Evolutionary conservation across 163 green algal species (phyloP).

Genomic region (Chlamydomonas reinhardtii): DNA sequence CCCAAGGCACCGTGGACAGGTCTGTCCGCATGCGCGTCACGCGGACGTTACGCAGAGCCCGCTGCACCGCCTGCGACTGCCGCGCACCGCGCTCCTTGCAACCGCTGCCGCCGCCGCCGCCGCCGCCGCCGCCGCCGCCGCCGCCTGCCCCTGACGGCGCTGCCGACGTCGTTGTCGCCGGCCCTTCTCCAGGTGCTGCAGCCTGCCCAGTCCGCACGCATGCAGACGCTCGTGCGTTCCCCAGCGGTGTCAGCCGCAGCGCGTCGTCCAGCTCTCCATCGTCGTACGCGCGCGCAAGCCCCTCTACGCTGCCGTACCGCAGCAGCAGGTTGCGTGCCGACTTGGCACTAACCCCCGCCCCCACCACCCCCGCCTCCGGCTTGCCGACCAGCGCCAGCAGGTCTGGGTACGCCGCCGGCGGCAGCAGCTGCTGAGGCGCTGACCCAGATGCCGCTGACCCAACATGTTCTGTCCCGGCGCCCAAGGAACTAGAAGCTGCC

Average conservation of each 20-base stretch:
- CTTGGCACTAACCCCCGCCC: constrained; percentile 8
- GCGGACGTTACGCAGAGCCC: constrained; percentile 1
- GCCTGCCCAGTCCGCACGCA: no score
- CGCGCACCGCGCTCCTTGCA: background rate
- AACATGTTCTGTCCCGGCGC: no score
- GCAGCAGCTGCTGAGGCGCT: background rate
- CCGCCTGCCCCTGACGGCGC: background rate
- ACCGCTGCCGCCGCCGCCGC: background rate
- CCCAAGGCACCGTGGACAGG: constrained; percentile 1
- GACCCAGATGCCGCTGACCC: background rate
- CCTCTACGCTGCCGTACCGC: constrained; percentile 21
- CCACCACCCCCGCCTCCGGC: constrained; percentile 37
- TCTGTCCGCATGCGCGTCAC: constrained; percentile 22
- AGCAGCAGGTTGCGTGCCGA: constrained; percentile 17
- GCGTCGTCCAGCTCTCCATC: background rate
- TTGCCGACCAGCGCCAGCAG: constrained; percentile 40
- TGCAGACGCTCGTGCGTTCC: no score
- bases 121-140: background rate
- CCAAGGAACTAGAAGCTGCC: background rate
- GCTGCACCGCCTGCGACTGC: background rate
- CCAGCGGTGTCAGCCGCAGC: background rate
- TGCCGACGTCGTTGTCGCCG: no score
- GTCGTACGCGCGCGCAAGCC: background rate
- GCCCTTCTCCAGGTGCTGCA: no score
- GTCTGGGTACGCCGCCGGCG: background rate